A percentile compares a stretch with the other conserved stretches of the same genome.
Evolutionary conservation across 495 filamentous ascomycete genomes (phyloP).

Genomic region (Pseudotulostoma volvatum): DNA sequence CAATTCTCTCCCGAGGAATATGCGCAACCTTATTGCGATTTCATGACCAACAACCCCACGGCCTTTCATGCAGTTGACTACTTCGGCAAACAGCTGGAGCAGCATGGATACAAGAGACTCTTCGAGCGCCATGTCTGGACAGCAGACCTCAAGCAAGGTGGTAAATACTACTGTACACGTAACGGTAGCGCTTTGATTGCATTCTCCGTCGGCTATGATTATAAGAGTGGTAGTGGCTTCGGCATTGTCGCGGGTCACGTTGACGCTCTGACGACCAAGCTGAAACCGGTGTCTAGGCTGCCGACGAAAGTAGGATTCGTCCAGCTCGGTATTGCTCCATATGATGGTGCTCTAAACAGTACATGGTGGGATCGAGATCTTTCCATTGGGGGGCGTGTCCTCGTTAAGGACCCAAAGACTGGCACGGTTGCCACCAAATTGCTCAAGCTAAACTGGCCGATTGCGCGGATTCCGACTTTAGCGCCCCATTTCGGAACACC

Average conservation of each 20-base stretch:
- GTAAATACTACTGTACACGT: constrained; percentile 75
- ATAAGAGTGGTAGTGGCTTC: constrained; percentile 72
- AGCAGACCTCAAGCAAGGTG: constrained; percentile 55
- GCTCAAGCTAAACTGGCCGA: constrained; percentile 83
- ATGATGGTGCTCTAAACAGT: constrained; percentile 66
- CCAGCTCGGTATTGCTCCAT: constrained; percentile 86
- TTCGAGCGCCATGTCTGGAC: constrained; percentile 66
- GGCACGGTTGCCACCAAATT: constrained; percentile 72
- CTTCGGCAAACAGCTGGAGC: constrained; percentile 53
- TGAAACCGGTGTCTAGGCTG: constrained; percentile 82
- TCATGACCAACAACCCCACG: constrained; percentile 79
- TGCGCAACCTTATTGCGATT: constrained; percentile 71
- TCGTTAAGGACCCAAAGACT: constrained; percentile 52
- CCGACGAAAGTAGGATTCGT: constrained; percentile 64
- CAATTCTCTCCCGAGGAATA: constrained; percentile 39
- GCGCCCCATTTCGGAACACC: constrained; percentile 85
- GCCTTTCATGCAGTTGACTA: constrained; percentile 75
- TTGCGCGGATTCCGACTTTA: constrained; percentile 82
- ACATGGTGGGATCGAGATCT: constrained; percentile 97
- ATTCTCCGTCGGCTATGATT: constrained; percentile 70
- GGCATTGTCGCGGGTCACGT: constrained; percentile 75
- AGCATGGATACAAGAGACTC: constrained; percentile 59
- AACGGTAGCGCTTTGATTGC: constrained; percentile 78
- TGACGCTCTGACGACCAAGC: constrained; percentile 71
- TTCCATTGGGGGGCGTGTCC: constrained; percentile 71